Evolutionary conservation across 148 eudicot species (phyloP), one percentile per base, ranked within the genome.

Genomic region (Cornus kousa): DNA sequence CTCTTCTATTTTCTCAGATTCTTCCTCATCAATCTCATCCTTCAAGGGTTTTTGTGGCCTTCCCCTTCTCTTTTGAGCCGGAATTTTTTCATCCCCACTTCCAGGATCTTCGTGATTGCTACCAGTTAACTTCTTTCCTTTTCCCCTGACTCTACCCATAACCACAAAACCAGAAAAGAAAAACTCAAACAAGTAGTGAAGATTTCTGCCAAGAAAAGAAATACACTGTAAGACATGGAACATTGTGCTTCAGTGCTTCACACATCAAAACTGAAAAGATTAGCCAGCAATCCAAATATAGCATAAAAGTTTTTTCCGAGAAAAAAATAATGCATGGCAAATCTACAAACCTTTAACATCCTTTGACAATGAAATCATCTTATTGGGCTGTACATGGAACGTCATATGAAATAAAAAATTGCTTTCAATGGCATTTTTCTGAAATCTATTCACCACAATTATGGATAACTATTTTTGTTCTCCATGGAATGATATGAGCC

Each of bases 101-200:
- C 87, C 90, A n/a, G 77, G 64, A 85, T 94, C 93, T 35, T 92
- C 97, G 24, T 87, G 89, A 79, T 84, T 89, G 28, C 80, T 72
- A 48, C 48, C 87, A 14, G 87, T 88, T 70, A 80, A 75, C 87
- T 89, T 94, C 88, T 89, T 94, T n/a, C 90, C 93, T 87, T 91
- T 94, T 77, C 88, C 89, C 86, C 90, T 89, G 72, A 91, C 91
- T 87, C 94, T 85, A 20, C 97, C 97, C 98, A 94, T 94, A 68
- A 39, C 82, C 55, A 60, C 72, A 62, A 16, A 70, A 68, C 35
- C 68, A 37, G 62, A 67, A 65, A 16, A 60, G 39, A 37, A 71
- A 72, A 31, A 33, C 32, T 35, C 50, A 79, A 57, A 71, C 31
- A 71, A 60, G 37, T 17, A 71, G 48, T 70, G 68, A 72, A 74